These are phyloP conservation scores for Phanerodontia chrysosporium DNA, from an alignment of 768 basidiomycete genomes.

Conservation along the genomic window DNA sequence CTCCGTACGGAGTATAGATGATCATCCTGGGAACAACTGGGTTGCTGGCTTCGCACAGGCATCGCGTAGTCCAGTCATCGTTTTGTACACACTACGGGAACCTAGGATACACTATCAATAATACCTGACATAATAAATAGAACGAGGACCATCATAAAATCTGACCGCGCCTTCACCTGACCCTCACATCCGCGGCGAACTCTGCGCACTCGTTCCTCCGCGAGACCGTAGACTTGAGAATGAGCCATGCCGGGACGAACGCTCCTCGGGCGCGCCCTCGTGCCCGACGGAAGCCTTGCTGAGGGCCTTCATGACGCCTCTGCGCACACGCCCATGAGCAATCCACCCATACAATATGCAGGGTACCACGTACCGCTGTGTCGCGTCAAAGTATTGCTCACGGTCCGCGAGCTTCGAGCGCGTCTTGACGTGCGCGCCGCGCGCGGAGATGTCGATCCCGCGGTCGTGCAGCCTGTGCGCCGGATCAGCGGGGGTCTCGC, in stretches of 20 bases:
- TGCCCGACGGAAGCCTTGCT: conserved; percentile 5
- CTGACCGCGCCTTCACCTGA: too few relatives aligned
- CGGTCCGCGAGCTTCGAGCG: conserved; percentile 7
- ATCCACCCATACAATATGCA: not conserved
- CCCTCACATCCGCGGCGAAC: not conserved
- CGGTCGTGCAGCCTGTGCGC: conserved; percentile 7
- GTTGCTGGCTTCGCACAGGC: too few relatives aligned
- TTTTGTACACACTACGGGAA: not conserved
- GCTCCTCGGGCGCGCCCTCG: not conserved
- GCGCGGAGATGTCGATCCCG: conserved; percentile 14
- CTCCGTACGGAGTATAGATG: too few relatives aligned
- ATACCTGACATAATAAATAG: not conserved
- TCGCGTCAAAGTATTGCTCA: conserved; percentile 16
- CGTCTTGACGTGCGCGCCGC: conserved; percentile 11
- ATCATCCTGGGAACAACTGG: too few relatives aligned
- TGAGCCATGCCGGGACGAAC: not conserved
- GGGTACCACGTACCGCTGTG: conserved; percentile 10
- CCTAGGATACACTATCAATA: not conserved
- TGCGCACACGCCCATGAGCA: not conserved
- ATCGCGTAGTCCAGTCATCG: too few relatives aligned
- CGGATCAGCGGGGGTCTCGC: not conserved
- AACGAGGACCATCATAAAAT: too few relatives aligned
- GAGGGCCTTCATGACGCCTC: conserved; percentile 15
- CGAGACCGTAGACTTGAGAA: not conserved
- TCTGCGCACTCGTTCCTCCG: not conserved